Base-by-base conservation (phyloP, 2,329 filamentous ascomycete genomes). In the Lojkania enalia region DNA sequence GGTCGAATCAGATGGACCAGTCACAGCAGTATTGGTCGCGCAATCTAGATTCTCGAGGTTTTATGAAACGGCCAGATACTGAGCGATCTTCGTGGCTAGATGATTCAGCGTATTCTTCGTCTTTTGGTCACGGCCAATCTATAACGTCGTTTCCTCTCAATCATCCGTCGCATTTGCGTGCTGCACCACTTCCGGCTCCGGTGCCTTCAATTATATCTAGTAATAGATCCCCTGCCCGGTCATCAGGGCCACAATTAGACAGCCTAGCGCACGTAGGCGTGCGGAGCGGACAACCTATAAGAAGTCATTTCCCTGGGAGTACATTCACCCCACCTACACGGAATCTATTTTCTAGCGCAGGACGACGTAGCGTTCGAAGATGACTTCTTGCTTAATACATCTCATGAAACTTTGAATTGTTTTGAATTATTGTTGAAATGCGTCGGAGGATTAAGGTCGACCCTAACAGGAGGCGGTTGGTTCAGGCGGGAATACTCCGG, bases 291-390 rank as follows among this genome's bases (percentile, higher is more conserved):
- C 55, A 46, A 12, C 46, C 46, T 5, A 41, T 29, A 6, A 45
- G 46, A 19, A 19, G 19, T 2, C 43, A 37, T 5, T 33, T 31
- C 6, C 20, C 31, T 3, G 30, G 43, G 13, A 39, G 43, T 33
- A 33, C 12, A 6, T 37, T 38, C 29, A 29, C 35, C 19, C 39
- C 27, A 6, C 40, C 53, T 9, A 21, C 44, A 3, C 50, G 48
- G n/a, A 40, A 39, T 13, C 14, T 38, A 3, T 49, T 47, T 19
- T 45, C 54, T 6, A 45, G 46, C 32, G 30, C 45, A 20, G 46
- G 51, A 21, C 49, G 58, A 18, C 58, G 60, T n/a, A 58, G 44
- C 33, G 42, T 62, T 20, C 45, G 45, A 23, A 51, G 58, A n/a
- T 64, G 46, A 59, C n/a, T n/a, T n/a, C n/a, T n/a, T n/a, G n/a